Base-by-base conservation (phyloP, 352 stramenopile genomes). In the Phytophthora citricola region DNA sequence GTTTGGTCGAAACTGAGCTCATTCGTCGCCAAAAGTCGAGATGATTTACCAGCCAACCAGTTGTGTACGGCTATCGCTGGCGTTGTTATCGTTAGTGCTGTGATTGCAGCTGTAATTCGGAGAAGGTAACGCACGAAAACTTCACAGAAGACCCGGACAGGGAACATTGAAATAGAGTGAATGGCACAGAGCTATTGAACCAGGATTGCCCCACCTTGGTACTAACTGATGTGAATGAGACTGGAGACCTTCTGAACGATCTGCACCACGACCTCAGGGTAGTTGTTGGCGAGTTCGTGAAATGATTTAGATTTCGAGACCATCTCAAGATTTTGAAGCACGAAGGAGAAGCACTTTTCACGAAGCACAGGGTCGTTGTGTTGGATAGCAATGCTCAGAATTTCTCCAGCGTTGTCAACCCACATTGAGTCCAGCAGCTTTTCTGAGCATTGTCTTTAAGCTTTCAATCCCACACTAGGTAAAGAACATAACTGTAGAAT, bases 211-310 rank as follows among this genome's bases (percentile, higher is more conserved):
- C 17, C 17, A 20, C 17, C 17, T 20, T 20, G 17, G 17, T 20
- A 20, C 17, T 20, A 62, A 38, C 17, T 4, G 4, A 53, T 38
- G 11, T 62, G 40, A 41, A 55, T 12, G 31, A 45, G 32, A 31
- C 4, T 61, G 20, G 48, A 92, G 45, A 83, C 79, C 12, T 78
- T 75, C 75, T 92, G 90, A 40, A 98, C 78, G 22, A 98, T 92
- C 75, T 98, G 91, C 74, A 99, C 98, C 14, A 99, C 93, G 10
- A 99, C 83, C 48, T 99, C 96, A 43, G 98, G 95, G 76, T 99
- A 99, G 40, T 78, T 97, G 45, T 94, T 76, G 8, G 94, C 96
- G 95, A 99, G 99, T 59, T 99, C 95, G 74, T 98, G 93, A 75
- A 99, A 99, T 26, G 88, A 75, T 14, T 75, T 56, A 10, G 93